A percentile compares a stretch with the other conserved stretches of the same genome.
These are phyloP conservation scores for Hansenula lynferdii DNA, from an alignment of 1,139 yeast species.

Conservation along the genomic window DNA sequence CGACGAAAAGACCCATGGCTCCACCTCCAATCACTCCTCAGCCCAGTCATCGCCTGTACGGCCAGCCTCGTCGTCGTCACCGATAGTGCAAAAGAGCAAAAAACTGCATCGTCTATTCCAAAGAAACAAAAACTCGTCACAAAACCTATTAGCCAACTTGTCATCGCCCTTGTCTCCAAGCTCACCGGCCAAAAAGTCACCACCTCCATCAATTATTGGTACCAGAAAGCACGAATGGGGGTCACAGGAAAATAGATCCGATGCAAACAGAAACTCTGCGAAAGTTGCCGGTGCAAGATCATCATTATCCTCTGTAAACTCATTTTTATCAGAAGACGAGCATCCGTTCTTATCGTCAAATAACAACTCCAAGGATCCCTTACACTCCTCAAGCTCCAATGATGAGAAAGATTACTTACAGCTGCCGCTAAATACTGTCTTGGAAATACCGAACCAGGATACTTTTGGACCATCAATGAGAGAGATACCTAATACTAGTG, in stretches of 20 bases:
- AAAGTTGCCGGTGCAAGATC: constrained; percentile 6
- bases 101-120: constrained; percentile 21
- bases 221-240: constrained; percentile 37
- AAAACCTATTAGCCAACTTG: constrained; percentile 18
- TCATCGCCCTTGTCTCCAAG: constrained; percentile 15
- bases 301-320: constrained; percentile 6
- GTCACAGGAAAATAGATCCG: too few species aligned
- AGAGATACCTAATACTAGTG: not conserved
- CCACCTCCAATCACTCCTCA: not conserved
- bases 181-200: constrained; percentile 15
- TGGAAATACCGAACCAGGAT: constrained; percentile 13
- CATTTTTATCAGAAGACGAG: constrained; percentile 4
- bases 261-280: not conserved
- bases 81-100: constrained; percentile 7
- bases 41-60: constrained; percentile 9
- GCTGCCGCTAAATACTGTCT: constrained; percentile 15
- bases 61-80: constrained; percentile 9
- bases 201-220: constrained; percentile 31
- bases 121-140: constrained; percentile 15
- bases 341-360: not conserved
- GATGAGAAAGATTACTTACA: constrained; percentile 4
- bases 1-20: not conserved
- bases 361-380: not conserved
- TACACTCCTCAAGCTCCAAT: too few species aligned
- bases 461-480: not conserved